Conservation (phyloP, 2,329 filamentous ascomycete genomes). For the Apiospora rasikravindrae region DNA sequence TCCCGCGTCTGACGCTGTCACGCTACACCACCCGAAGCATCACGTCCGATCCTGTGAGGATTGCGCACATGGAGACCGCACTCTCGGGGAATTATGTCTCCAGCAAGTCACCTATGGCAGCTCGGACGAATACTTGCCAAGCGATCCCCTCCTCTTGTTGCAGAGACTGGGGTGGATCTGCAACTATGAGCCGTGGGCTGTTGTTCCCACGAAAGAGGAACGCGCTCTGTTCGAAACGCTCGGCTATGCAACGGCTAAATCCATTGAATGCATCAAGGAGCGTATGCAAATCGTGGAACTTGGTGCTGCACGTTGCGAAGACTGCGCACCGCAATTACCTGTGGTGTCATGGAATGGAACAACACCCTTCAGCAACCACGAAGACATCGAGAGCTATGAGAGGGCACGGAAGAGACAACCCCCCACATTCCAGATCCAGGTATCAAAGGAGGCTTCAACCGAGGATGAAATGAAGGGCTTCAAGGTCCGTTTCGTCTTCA, state of each 20-base stretch:
- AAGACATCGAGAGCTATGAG: conserved; percentile 16
- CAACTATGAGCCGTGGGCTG: neutral
- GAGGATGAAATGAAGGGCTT: neutral
- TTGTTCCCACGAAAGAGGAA: neutral
- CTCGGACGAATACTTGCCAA: neutral
- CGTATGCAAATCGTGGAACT: neutral
- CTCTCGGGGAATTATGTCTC: neutral
- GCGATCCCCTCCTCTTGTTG: neutral
- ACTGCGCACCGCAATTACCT: neutral
- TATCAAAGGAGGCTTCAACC: neutral
- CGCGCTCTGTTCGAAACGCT: neutral
- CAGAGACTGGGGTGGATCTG: conserved; percentile 3
- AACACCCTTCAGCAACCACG: neutral
- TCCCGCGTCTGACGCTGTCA: neutral
- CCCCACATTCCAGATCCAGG: conserved; percentile 19
- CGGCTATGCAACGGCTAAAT: neutral
- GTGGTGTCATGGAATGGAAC: neutral
- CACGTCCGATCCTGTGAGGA: neutral
- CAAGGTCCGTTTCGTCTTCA: conserved; percentile 19
- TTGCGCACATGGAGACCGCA: neutral
- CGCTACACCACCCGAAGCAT: neutral
- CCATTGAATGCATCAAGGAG: neutral
- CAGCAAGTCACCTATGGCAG: neutral
- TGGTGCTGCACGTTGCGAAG: neutral
- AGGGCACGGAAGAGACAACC: neutral